Percentiles rank a stretch among this genome's conserved stretches.
Conservation (phyloP, 352 stramenopile genomes). For the Blastocystis sp. region DNA sequence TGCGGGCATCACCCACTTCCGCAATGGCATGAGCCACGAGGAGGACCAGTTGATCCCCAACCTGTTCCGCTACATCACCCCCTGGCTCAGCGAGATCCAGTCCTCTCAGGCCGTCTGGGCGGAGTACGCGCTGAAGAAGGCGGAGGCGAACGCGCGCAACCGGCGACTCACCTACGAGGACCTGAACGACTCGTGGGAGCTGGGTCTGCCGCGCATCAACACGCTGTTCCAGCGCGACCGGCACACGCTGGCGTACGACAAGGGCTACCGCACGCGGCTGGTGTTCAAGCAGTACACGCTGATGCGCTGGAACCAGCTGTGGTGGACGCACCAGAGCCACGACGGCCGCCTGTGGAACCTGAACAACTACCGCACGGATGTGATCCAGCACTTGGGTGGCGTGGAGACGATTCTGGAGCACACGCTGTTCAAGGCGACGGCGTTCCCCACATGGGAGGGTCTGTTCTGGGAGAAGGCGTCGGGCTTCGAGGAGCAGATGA, state of each 20-base stretch:
- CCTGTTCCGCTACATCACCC: constrained; percentile 96
- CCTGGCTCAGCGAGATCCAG: constrained; percentile 96
- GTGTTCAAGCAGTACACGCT: constrained; percentile 99
- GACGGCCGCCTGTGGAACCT: constrained; percentile 99
- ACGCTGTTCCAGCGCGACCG: constrained; percentile 93
- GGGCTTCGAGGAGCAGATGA: constrained; percentile 88
- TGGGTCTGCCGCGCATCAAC: constrained; percentile 93
- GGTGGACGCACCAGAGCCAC: constrained; percentile 96
- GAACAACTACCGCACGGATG: constrained; percentile 99
- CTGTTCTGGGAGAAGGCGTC: constrained; percentile 99
- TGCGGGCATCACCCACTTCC: constrained; percentile 97
- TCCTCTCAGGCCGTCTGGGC: constrained; percentile 98
- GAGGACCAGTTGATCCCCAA: constrained; percentile 99
- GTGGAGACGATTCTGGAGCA: constrained; percentile 99
- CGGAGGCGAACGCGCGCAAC: constrained; percentile 98
- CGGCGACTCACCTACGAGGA: constrained; percentile 95
- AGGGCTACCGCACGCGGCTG: constrained; percentile 95
- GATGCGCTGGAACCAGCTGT: constrained; percentile 94
- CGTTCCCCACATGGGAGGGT: constrained; percentile 99
- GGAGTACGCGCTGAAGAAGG: constrained; percentile 74
- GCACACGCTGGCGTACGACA: constrained; percentile 98
- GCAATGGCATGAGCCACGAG: constrained; percentile 87
- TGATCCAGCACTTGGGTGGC: constrained; percentile 98
- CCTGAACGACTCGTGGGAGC: constrained; percentile 98
- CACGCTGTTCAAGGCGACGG: constrained; percentile 99